These are phyloP conservation scores for Plasmodium sp. DNA, from an alignment of 169 alveolate species.

Conservation along the genomic window DNA sequence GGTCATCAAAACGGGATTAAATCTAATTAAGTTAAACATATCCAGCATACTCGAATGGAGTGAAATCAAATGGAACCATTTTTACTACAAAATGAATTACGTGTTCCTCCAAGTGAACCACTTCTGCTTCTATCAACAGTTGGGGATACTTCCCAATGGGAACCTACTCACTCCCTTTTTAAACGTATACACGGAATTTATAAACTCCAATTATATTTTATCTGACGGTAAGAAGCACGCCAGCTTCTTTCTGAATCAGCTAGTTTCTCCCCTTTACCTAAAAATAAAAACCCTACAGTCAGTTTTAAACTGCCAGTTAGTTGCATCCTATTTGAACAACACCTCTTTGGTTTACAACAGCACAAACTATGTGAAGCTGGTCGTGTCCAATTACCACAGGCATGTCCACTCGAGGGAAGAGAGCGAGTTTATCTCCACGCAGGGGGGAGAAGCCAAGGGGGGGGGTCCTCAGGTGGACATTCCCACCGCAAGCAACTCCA, in stretches of 20 bases:
- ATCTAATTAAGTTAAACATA: slow-evolving; percentile 44
- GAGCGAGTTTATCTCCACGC: neutral
- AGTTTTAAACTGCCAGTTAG: slow-evolving; percentile 16
- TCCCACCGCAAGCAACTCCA: neutral
- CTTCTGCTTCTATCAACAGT: slow-evolving; percentile 47
- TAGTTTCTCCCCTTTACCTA: slow-evolving; percentile 43
- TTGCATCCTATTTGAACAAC: slow-evolving; percentile 27
- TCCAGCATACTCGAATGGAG: slow-evolving; percentile 20
- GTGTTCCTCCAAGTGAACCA: slow-evolving; percentile 37
- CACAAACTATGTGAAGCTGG: slow-evolving; percentile 15
- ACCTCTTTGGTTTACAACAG: slow-evolving; percentile 52
- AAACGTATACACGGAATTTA: slow-evolving; percentile 13
- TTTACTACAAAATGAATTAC: slow-evolving; percentile 32
- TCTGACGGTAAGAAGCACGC: neutral
- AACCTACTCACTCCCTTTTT: slow-evolving; percentile 29
- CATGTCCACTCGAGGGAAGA: neutral
- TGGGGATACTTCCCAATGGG: slow-evolving; percentile 43
- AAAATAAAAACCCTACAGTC: slow-evolving; percentile 50
- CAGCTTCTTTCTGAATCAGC: slow-evolving; percentile 36
- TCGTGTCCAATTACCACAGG: slow-evolving; percentile 10
- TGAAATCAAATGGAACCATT: slow-evolving; percentile 49
- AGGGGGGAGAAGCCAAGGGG: neutral
- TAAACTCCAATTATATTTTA: neutral
- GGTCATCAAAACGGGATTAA: slow-evolving; percentile 29
- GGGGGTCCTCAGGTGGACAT: neutral